phyloP scores from a whole-genome alignment of 805 yeast genomes.

The Nakazawaea anatomiae region DNA sequence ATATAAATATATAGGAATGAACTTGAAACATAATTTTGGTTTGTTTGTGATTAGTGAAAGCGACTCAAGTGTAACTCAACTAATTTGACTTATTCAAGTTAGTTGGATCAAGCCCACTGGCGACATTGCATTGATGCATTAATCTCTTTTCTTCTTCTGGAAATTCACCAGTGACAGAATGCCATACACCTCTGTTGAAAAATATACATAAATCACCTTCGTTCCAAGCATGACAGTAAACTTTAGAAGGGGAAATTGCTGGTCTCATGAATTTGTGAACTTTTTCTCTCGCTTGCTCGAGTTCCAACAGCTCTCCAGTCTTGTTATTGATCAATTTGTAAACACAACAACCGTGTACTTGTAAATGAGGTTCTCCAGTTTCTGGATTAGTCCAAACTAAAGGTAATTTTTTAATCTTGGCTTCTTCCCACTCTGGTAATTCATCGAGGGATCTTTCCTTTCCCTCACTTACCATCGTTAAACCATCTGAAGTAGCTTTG shows the following conservation, averaged over 20 bases:
- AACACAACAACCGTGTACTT: conserved; percentile 86
- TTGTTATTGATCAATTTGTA: conserved; percentile 49
- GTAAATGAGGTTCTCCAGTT: conserved; percentile 76
- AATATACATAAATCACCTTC: conserved; percentile 83
- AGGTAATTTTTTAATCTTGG: conserved; percentile 72
- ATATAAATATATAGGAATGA: neutral
- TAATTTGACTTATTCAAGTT: conserved; percentile 5
- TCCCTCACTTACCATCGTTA: conserved; percentile 79
- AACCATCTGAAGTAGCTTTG: conserved; percentile 78
- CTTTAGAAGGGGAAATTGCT: conserved; percentile 65
- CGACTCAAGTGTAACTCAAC: neutral
- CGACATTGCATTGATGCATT: conserved; percentile 93
- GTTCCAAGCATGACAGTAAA: conserved; percentile 79
- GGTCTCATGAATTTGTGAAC: conserved; percentile 80
- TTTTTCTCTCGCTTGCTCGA: conserved; percentile 68
- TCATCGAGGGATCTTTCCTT: conserved; percentile 62
- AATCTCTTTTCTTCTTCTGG: conserved; percentile 70
- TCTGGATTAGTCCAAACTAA: conserved; percentile 91
- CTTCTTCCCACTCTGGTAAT: conserved; percentile 79
- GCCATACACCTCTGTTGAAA: conserved; percentile 88
- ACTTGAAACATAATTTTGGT: neutral
- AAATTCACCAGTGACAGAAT: conserved; percentile 87
- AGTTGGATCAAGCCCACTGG: conserved; percentile 69
- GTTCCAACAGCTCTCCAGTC: conserved; percentile 54
- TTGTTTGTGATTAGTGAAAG: too few relatives aligned